Base-by-base conservation (phyloP, 306 rosid species). In the Canavalia ensiformis region DNA sequence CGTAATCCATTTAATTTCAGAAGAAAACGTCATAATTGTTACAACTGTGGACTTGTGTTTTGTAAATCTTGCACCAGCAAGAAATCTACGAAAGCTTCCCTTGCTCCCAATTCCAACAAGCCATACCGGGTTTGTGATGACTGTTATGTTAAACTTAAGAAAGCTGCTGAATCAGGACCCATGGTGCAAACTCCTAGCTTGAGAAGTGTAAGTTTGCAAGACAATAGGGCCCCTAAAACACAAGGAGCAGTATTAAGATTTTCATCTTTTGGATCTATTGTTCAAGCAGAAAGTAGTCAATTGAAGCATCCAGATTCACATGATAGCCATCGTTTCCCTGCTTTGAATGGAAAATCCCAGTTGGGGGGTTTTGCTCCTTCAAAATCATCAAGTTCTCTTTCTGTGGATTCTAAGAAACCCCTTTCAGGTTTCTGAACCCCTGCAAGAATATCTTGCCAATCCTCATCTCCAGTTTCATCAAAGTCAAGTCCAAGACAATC, bases 1-100 rank as follows among this genome's bases (percentile, higher is more conserved):
- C 94, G 71, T 52, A 89, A 87, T 88, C 84, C 94, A 55, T 93
- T 95, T 78, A 93, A 97, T 79, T 91, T 95, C 85, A 87, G 92
- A 93, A 93, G 99, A 84, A 93, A 90, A 79, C 96, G 99, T 71
- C 97, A 93, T 86, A 95, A 95, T 75, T 95, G 99, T 86, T 95
- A 95, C 86, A 95, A 93, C 71, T 95, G 99, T 82, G 99, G 99
- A 47, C 86, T 93, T 57, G 98, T 95, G 52, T 95, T 91, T 77
- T 95, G 99, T 89, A 93, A 93, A 74, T 82, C 88, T 51, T 95
- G 99, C 91, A 90, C 94, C 84, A 89, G 88, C 87, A 91, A 79
- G 87, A 95, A 90, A 88, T 89, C 94, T 82, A 79, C 78, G 57
- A 95, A 89, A 87, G 98, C 99, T 84, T 88, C 99, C 74, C 89